Conservation (phyloP, 768 basidiomycete species). For the Royoungia palumana region DNA sequence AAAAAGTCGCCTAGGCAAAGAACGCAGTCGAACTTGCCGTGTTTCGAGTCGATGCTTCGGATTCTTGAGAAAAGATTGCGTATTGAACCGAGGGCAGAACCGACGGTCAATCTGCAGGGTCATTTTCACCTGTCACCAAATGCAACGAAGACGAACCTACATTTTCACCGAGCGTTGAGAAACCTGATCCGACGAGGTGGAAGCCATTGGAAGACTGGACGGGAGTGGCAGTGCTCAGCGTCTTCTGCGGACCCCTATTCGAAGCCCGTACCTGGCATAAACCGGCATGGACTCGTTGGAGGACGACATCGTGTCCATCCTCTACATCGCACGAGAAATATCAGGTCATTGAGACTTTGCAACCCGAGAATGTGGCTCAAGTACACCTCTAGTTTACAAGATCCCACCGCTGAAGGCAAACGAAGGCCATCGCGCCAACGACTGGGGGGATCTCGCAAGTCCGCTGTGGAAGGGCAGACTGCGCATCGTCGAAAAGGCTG, state of each 20-base stretch:
- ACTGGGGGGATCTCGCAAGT: conserved; percentile 83
- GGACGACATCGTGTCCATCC: conserved; percentile 85
- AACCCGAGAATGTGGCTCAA: conserved; percentile 16
- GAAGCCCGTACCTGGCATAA: too few relatives aligned
- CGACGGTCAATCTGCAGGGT: conserved; percentile 62
- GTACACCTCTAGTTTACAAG: conserved; percentile 66
- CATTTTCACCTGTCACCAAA: not conserved
- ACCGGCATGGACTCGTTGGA: conserved; percentile 50
- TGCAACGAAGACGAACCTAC: conserved; percentile 16
- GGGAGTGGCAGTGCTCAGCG: not conserved
- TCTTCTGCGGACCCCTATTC: too few relatives aligned
- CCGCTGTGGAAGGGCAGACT: conserved; percentile 93
- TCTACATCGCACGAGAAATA: conserved; percentile 88
- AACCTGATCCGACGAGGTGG: conserved; percentile 11
- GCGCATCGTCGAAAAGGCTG: conserved; percentile 75
- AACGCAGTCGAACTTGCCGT: conserved; percentile 87
- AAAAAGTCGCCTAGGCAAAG: conserved; percentile 88
- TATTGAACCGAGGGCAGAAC: conserved; percentile 74
- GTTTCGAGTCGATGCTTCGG: conserved; percentile 80
- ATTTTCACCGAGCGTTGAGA: conserved; percentile 26
- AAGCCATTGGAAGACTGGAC: conserved; percentile 17
- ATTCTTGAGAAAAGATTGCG: conserved; percentile 77
- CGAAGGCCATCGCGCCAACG: conserved; percentile 87
- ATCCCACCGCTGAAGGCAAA: conserved; percentile 84
- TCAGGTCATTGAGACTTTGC: conserved; percentile 56